Conservation (phyloP, 2,329 filamentous ascomycete genomes). For the Talaromyces sp. region DNA sequence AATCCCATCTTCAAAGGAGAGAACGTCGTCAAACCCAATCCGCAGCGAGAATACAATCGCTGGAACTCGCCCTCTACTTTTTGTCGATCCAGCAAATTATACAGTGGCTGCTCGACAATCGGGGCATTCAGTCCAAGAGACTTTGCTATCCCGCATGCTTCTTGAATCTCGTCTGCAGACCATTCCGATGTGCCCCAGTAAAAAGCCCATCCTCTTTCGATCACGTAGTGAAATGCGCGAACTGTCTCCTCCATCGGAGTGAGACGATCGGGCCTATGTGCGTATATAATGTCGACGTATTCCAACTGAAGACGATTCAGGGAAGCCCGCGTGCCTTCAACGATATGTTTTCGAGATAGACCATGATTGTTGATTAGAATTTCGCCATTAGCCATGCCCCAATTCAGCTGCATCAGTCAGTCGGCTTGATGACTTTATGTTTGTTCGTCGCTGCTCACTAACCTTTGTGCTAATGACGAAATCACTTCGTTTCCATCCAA, state of each 20-base stretch:
- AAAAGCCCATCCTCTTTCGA: slow-evolving; percentile 63
- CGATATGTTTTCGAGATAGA: slow-evolving; percentile 64
- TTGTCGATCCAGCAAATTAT: slow-evolving; percentile 60
- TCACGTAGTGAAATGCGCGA: slow-evolving; percentile 67
- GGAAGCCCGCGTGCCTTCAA: slow-evolving; percentile 61
- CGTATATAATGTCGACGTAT: slow-evolving; percentile 68
- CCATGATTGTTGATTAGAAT: slow-evolving; percentile 64
- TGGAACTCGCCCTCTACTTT: slow-evolving; percentile 61
- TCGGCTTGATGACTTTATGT: not conserved
- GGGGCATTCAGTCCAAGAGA: slow-evolving; percentile 61
- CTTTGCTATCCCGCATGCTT: slow-evolving; percentile 60
- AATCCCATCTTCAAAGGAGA: slow-evolving; percentile 60
- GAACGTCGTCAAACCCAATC: slow-evolving; percentile 61
- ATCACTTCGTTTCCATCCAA: slow-evolving; percentile 56
- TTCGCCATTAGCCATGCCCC: slow-evolving; percentile 56
- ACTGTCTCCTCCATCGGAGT: slow-evolving; percentile 70
- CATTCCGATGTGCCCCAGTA: slow-evolving; percentile 70
- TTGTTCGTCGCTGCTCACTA: not conserved
- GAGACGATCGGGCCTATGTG: slow-evolving; percentile 64
- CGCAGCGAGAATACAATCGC: slow-evolving; percentile 57
- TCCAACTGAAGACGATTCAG: slow-evolving; percentile 59
- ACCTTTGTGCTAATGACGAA: slow-evolving; percentile 57
- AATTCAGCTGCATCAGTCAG: slow-evolving; percentile 51
- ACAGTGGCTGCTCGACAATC: slow-evolving; percentile 63
- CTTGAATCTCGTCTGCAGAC: slow-evolving; percentile 62